Percentiles rank a stretch among this genome's conserved stretches.
Evolutionary conservation across 2,329 filamentous ascomycete species (phyloP).

Genomic region (Hypoxylon sp.): DNA sequence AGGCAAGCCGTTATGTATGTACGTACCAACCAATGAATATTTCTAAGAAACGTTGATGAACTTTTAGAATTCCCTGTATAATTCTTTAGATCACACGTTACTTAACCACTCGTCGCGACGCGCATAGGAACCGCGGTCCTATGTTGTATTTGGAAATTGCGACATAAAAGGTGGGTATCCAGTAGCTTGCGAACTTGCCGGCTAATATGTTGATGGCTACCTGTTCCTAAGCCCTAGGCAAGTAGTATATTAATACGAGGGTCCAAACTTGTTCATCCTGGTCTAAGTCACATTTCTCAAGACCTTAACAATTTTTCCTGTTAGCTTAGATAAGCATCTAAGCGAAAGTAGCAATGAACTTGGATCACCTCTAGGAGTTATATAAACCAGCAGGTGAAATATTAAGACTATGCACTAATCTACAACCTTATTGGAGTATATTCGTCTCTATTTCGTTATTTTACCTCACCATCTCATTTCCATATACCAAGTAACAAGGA

Average conservation of each 20-base stretch:
- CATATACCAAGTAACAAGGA: too few relatives aligned
- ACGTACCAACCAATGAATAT: neutral
- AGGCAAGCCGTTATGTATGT: neutral
- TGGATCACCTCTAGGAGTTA: too few relatives aligned
- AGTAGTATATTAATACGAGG: conserved; percentile 22
- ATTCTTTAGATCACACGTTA: conserved; percentile 9
- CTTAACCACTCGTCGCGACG: neutral
- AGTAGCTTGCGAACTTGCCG: conserved; percentile 1
- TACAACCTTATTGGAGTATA: too few relatives aligned
- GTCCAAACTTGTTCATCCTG: neutral
- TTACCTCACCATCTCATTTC: too few relatives aligned
- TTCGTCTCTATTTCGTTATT: too few relatives aligned
- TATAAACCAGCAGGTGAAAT: too few relatives aligned
- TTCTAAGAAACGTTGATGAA: neutral
- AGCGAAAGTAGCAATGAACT: neutral
- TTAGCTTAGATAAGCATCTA: neutral
- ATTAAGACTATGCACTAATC: too few relatives aligned
- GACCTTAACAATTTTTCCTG: neutral
- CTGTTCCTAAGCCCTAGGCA: neutral
- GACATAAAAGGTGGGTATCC: conserved; percentile 7
- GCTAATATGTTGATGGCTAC: conserved; percentile 24
- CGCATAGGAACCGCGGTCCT: neutral
- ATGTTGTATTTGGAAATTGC: neutral
- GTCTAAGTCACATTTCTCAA: neutral
- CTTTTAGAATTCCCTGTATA: too few relatives aligned